Base-by-base conservation (phyloP, 2,329 filamentous ascomycete genomes). In the Aspergillus fischeri region DNA sequence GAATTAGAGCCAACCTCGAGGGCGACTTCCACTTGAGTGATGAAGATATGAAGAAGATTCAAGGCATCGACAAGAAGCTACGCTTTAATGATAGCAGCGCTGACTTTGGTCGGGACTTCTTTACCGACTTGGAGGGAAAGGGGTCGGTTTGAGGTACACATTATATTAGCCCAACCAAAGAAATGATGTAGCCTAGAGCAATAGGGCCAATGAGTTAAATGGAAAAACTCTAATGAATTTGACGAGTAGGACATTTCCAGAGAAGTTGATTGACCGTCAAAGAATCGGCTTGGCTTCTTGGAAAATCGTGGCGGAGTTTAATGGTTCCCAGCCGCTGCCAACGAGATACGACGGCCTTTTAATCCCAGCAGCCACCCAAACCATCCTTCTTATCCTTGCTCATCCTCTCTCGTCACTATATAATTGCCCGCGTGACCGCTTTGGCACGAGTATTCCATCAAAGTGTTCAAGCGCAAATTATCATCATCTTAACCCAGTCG, bases 21-120 rank as follows among this genome's bases (percentile, higher is more conserved):
- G 74, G 72, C 9, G 83, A 85, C 66, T 89, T 89, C 69, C 80
- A 82, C 65, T 75, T 89, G 27, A 78, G 79, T 1, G 63, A 68
- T 0, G 81, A 81, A 52, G 86, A 89, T 64, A 71, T 88, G 64
- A 71, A 81, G 66, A 82, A 80, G 72, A 81, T 86, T 52, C 73
- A 78, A 42, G 65, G 60, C 0, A 74, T 87, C 21, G 83, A 88
- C 66, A 84, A 81, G 73, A 86, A 86, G 71, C 49, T 85, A 62
- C 75, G 85, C 45, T 86, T 87, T 66, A 87, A 86, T 55, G 84
- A 87, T 67, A 79, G 83, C 4, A 81, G 77, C 47, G 73, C 66
- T 6, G 74, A 72, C 24, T 87, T 87, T 73, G 79, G 82, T 3
- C 83, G 80, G 70, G 73, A 83, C 7, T 85, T 86, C 62, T 87